Evolutionary conservation across 139 green algal species (phyloP).

Genomic region (Ettlia oleoabundans): DNA sequence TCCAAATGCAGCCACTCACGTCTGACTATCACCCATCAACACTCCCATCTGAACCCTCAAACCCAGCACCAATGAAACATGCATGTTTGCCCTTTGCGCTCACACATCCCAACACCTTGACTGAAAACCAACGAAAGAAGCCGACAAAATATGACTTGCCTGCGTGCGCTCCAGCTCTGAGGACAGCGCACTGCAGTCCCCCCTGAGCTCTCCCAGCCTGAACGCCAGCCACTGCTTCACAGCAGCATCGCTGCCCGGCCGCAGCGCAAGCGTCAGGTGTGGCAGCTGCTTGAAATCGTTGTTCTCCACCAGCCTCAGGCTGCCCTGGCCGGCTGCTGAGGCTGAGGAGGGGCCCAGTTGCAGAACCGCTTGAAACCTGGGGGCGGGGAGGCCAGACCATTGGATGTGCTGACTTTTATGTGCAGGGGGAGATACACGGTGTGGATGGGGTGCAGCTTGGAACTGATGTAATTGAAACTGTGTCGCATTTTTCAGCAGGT

Average conservation of each 20-base stretch:
- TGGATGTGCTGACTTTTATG: too few relatives aligned
- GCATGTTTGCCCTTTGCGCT: background rate
- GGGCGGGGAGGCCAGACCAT: too few relatives aligned
- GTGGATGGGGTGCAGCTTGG: too few relatives aligned
- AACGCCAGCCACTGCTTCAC: constrained; percentile 91
- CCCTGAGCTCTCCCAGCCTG: constrained; percentile 78
- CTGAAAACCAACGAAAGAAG: too few relatives aligned
- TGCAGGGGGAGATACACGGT: too few relatives aligned
- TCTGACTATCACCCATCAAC: too few relatives aligned
- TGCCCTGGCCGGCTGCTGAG: background rate
- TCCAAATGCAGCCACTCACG: too few relatives aligned
- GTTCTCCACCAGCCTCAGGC: constrained; percentile 87
- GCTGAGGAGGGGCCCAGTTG: background rate
- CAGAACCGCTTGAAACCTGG: constrained; percentile 35
- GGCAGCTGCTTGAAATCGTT: constrained; percentile 96
- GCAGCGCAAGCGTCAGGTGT: constrained; percentile 88
- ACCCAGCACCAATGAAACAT: background rate
- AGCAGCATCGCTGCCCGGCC: constrained; percentile 77
- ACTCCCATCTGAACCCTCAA: too few relatives aligned
- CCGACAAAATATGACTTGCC: constrained; percentile 41
- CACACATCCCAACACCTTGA: too few relatives aligned
- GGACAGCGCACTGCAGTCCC: constrained; percentile 46
- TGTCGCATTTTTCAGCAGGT: too few relatives aligned
- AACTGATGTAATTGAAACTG: too few relatives aligned
- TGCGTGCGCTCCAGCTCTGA: constrained; percentile 50